phyloP scores from a whole-genome alignment of 257 asterid species.

The Jasminum sambac region DNA sequence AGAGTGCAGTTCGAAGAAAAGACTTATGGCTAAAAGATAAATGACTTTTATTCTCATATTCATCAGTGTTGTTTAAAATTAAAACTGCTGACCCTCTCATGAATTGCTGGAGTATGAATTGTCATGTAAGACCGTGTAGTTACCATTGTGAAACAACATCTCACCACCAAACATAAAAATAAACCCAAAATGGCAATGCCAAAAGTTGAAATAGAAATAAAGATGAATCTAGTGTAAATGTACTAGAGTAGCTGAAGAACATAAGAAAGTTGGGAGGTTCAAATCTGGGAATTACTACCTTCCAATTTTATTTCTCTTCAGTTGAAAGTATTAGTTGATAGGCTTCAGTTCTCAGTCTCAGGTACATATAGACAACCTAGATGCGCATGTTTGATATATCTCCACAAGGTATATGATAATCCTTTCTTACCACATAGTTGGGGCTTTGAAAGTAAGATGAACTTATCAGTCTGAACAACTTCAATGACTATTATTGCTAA shows the following conservation, averaged over 20 bases:
- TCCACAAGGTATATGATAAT: background rate
- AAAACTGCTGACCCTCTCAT: background rate
- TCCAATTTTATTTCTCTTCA: background rate
- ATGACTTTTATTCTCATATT: background rate
- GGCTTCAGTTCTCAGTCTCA: constrained; percentile 24
- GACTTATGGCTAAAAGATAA: background rate
- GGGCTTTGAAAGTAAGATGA: background rate
- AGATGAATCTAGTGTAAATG: background rate
- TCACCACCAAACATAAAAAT: background rate
- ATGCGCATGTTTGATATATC: background rate
- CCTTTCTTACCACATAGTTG: background rate
- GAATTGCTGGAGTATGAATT: background rate
- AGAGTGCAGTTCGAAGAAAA: background rate
- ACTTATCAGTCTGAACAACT: constrained; percentile 2
- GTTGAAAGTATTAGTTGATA: background rate
- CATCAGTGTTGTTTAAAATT: background rate
- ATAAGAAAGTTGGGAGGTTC: background rate
- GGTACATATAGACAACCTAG: constrained; percentile 1
- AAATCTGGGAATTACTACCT: background rate
- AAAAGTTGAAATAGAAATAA: background rate
- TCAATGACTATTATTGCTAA: constrained; percentile 9
- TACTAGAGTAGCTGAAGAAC: background rate
- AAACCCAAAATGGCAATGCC: background rate
- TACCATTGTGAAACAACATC: background rate
- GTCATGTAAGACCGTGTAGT: background rate